Evolutionary conservation across 2,329 filamentous ascomycete species (phyloP), one percentile per base, ranked within the genome.

Genomic region (Penicillium digitatum): DNA sequence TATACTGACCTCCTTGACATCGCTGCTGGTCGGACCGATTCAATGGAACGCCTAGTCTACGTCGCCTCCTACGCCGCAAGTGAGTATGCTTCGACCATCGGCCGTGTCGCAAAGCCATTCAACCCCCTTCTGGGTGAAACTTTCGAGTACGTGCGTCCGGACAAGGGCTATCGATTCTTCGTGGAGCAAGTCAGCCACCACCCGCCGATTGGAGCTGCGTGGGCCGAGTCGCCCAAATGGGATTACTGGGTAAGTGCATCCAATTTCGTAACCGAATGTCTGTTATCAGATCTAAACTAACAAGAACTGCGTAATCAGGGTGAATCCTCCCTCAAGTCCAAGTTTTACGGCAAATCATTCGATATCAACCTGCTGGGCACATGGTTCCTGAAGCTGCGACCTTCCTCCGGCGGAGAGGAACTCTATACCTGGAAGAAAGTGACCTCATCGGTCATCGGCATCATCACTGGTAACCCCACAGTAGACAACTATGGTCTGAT

Each of bases 381-480:
- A 8, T 99, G 94, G 94, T 99, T 97, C 78, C 78, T 97, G 57
- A 89, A 83, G 67, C 79, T 99, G 27, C 87, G 90, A 1, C 90
- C 92, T 0, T 82, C 82, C 0, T 79, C 84, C 3, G 90, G 88
- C 3, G 87, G 86, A 10, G 87, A 88, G 65, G 94, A 99, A 64
- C 79, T 96, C 1, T 99, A 95, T 74, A 96, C 93, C 0, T 99
- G 94, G 94, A 97, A 96, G 76, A 99, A 99, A 77, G 91, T 96
- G 18, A 97, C 92, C 0, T 94, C 91, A 1, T 95, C 92, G 1
- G 94, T 99, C n/a, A 87, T 97, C 56, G 94, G 94, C 55, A 99
- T 99, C 73, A 96, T 99, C 66, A 97, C 93, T 0, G 94, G 94
- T 45, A 96, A 90, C 65, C 94, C 94, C 0, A 89, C 89, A 0